Evolutionary conservation across 2,329 filamentous ascomycete species (phyloP), one percentile per base, ranked within the genome.

Genomic region (Hymenoscyphus scutula): DNA sequence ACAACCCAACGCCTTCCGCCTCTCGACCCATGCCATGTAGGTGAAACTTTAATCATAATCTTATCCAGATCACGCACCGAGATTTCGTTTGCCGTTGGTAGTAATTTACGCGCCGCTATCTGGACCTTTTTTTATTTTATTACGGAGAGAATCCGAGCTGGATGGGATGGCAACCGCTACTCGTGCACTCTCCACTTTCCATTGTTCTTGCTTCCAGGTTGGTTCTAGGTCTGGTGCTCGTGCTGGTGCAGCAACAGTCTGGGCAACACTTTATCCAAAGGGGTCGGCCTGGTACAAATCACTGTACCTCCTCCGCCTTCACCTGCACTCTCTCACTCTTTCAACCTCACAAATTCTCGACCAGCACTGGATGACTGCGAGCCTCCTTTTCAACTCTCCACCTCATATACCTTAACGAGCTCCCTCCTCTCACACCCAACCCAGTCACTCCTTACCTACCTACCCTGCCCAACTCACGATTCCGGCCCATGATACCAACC

Each of bases 401-500:
- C 10, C 41, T 19, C 3, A 48, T 23, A 19, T 25, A 53, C 59
- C 27, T 45, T 34, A 63, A 25, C 56, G n/a, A n/a, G n/a, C n/a
- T 61, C 56, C 23, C 54, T 53, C 27, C 19, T 23, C 32, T 51
- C 38, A 10, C 53, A n/a, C 56, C 38, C 38, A 48, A 30, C 15
- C 23, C 38, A 32, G 53, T 57, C 53, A 37, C 37, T 58, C 60
- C 53, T 58, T 61, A 32, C 53, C 56, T 30, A 41, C 64, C 41
- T 10, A 48, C n/a, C 41, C n/a, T 48, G 19, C 7, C n/a, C n/a
- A 48, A 48, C 41, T 23, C n/a, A 19, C 41, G 23, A 19, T 23
- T 48, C 41, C 67, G 59, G 65, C 69, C 45, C 30, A 54, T 65
- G 13, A 48, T 48, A 23, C 41, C 41, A 23, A 48, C n/a, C 32